Percentiles rank a stretch among this genome's conserved stretches.
phyloP scores from a whole-genome alignment of 495 filamentous ascomycete species.

The Podospora didyma region DNA sequence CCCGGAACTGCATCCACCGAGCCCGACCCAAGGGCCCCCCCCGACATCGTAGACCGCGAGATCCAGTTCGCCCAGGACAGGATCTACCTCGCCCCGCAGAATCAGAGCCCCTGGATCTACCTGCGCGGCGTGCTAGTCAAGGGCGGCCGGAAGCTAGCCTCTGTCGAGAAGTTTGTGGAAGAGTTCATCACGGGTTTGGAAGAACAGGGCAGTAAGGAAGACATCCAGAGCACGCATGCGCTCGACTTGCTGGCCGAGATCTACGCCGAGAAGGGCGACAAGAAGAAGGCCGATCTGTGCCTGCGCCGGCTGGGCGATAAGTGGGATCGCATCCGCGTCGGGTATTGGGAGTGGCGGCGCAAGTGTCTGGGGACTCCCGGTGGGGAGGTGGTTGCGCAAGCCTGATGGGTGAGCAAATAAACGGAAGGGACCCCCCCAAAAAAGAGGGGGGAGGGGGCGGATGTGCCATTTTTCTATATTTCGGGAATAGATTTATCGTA shows the following conservation, averaged over 20 bases:
- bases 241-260: slow-evolving; percentile 85
- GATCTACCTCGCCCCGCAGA: slow-evolving; percentile 80
- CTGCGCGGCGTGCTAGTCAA: slow-evolving; percentile 70
- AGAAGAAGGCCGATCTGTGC: slow-evolving; percentile 57
- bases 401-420: not conserved
- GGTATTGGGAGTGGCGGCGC: slow-evolving; percentile 87
- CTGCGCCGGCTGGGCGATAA: slow-evolving; percentile 71
- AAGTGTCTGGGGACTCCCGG: slow-evolving; percentile 16
- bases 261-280: slow-evolving; percentile 58
- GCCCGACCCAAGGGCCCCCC: slow-evolving; percentile 47
- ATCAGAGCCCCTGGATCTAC: slow-evolving; percentile 91
- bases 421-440: no score
- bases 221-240: slow-evolving; percentile 76
- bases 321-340: slow-evolving; percentile 85
- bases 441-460: no score
- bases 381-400: not conserved
- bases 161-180: slow-evolving; percentile 60
- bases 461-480: no score
- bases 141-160: slow-evolving; percentile 50
- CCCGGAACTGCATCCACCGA: slow-evolving; percentile 41
- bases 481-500: no score
- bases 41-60: slow-evolving; percentile 68
- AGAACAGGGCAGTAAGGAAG: slow-evolving; percentile 39
- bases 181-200: slow-evolving; percentile 59
- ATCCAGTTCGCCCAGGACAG: slow-evolving; percentile 65